Percentiles rank a stretch among this genome's conserved stretches.
These are phyloP conservation scores for Stagonosporopsis vannaccii DNA, from an alignment of 2,329 filamentous ascomycete species.

Conservation along the genomic window DNA sequence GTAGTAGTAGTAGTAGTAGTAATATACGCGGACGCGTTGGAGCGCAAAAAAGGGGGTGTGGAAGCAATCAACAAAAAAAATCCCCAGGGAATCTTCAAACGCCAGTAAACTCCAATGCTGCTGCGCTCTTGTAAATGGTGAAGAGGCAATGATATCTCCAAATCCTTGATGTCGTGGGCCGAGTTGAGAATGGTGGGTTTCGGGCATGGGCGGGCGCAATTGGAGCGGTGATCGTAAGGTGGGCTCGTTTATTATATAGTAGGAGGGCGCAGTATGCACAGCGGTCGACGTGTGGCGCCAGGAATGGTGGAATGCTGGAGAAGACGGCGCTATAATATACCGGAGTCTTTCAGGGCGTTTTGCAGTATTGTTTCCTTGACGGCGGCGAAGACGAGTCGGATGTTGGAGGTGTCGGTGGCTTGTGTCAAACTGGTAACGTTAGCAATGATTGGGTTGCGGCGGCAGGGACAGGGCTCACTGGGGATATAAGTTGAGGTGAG, in stretches of 20 bases:
- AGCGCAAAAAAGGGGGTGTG: not conserved
- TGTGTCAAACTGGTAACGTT: slow-evolving; percentile 79
- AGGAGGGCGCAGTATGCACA: slow-evolving; percentile 40
- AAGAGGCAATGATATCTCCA: slow-evolving; percentile 49
- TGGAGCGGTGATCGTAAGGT: slow-evolving; percentile 42
- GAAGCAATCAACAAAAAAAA: slow-evolving; percentile 9
- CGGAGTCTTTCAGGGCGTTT: slow-evolving; percentile 97
- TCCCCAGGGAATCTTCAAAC: slow-evolving; percentile 41
- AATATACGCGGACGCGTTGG: slow-evolving; percentile 14
- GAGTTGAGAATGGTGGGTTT: slow-evolving; percentile 34
- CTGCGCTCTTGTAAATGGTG: slow-evolving; percentile 45
- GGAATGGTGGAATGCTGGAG: slow-evolving; percentile 5
- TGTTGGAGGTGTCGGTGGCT: slow-evolving; percentile 98
- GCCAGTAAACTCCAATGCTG: slow-evolving; percentile 49
- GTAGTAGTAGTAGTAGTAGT: not conserved
- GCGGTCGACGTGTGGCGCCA: slow-evolving; percentile 35
- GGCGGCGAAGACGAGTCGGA: slow-evolving; percentile 94
- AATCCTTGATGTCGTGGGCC: slow-evolving; percentile 43
- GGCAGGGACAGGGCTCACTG: slow-evolving; percentile 62
- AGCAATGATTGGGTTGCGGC: slow-evolving; percentile 27
- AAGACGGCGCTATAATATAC: slow-evolving; percentile 69
- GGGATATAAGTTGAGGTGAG: slow-evolving; percentile 94
- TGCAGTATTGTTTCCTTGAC: slow-evolving; percentile 99
- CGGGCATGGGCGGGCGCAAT: slow-evolving; percentile 36
- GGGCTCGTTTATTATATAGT: slow-evolving; percentile 47